Conservation (phyloP, 176 grass and related monocot genomes). For the Elymus sibiricus region DNA sequence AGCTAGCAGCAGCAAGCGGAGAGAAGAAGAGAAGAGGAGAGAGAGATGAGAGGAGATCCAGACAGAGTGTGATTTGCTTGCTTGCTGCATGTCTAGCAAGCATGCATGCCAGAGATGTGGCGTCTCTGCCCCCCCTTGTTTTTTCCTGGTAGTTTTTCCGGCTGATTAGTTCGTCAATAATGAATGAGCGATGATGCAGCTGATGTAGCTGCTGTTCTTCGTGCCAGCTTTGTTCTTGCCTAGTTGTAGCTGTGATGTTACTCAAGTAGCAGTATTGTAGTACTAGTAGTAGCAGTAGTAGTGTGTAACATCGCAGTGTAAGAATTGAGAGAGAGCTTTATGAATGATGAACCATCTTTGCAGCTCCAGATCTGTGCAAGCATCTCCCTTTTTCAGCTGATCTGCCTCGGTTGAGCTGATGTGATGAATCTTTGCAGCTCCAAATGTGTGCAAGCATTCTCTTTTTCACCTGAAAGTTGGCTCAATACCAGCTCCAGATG, state of each 20-base stretch:
- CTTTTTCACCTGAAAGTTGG: no score
- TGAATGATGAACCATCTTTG: not conserved
- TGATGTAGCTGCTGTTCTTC: conserved; percentile 15
- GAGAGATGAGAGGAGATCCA: not conserved
- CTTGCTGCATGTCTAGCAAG: not conserved
- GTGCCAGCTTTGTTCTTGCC: not conserved
- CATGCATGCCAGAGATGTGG: not conserved
- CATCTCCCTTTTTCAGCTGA: no score
- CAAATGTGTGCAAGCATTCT: no score
- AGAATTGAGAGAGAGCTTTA: not conserved
- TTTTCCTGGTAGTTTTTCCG: conserved; percentile 37
- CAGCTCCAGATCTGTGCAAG: no score
- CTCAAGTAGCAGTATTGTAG: conserved; percentile 10
- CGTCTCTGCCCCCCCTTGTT: not conserved
- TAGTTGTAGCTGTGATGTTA: conserved; percentile 30
- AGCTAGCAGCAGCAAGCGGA: not conserved
- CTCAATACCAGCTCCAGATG: no score
- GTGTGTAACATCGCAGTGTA: conserved; percentile 23
- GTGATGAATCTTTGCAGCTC: no score
- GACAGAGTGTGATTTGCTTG: conserved; percentile 29
- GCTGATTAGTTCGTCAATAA: conserved; percentile 47
- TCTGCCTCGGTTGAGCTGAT: no score
- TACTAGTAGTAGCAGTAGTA: not conserved
- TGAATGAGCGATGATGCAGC: conserved; percentile 22
- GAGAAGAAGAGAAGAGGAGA: not conserved